These are phyloP conservation scores for Arachis stenosperma DNA, from an alignment of 306 rosid genomes.

Conservation along the genomic window DNA sequence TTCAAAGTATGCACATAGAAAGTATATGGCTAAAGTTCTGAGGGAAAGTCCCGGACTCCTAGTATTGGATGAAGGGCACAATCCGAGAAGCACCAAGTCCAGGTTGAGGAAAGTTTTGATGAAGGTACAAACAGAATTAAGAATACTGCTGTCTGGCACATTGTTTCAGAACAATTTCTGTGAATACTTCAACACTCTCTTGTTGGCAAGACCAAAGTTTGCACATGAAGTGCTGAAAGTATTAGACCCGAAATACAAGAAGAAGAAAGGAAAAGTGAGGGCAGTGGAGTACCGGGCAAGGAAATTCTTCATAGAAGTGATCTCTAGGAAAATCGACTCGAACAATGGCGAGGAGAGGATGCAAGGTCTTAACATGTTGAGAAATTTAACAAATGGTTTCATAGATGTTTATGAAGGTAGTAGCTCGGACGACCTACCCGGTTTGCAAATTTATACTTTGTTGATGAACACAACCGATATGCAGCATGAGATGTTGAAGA, in stretches of 20 bases:
- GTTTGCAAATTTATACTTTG: too few species aligned
- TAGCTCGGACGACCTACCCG: slow-evolving; percentile 70
- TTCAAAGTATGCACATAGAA: slow-evolving; percentile 75
- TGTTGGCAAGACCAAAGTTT: slow-evolving; percentile 89
- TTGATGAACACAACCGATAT: slow-evolving; percentile 51
- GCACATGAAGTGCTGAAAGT: slow-evolving; percentile 72
- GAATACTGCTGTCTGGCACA: slow-evolving; percentile 92
- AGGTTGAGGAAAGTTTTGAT: slow-evolving; percentile 85
- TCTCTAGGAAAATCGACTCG: slow-evolving; percentile 86
- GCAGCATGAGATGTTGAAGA: slow-evolving; percentile 66
- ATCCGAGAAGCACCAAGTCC: slow-evolving; percentile 93
- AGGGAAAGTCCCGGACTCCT: slow-evolving; percentile 87
- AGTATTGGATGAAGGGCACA: slow-evolving; percentile 93
- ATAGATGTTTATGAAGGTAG: slow-evolving; percentile 94
- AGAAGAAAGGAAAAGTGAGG: slow-evolving; percentile 48
- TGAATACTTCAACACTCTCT: slow-evolving; percentile 88
- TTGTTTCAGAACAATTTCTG: slow-evolving; percentile 95
- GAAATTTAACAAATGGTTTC: slow-evolving; percentile 73
- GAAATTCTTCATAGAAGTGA: slow-evolving; percentile 78
- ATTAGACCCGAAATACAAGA: slow-evolving; percentile 71
- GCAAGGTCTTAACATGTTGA: slow-evolving; percentile 80
- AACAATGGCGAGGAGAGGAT: slow-evolving; percentile 61
- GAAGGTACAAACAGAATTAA: slow-evolving; percentile 85
- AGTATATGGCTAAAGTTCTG: slow-evolving; percentile 82
- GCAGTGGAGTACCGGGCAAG: slow-evolving; percentile 76